phyloP scores from a whole-genome alignment of 352 stramenopile genomes.

The Phytophthora podocarpi region DNA sequence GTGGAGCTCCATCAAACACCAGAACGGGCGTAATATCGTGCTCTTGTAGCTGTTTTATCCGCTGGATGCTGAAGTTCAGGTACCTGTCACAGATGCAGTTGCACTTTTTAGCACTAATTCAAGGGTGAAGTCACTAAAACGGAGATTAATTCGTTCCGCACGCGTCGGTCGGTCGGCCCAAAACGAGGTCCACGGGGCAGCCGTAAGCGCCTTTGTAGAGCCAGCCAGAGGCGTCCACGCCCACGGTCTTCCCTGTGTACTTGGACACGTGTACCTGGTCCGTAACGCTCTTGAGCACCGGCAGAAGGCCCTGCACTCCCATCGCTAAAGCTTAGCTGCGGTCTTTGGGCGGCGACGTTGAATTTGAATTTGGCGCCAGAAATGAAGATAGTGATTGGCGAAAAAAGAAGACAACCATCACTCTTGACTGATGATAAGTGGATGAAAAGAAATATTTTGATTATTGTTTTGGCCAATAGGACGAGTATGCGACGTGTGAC shows the following conservation, averaged over 20 bases:
- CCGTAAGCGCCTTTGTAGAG: constrained; percentile 92
- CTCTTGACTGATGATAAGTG: background rate
- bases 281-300: constrained; percentile 72
- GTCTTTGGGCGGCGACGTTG: constrained; percentile 7
- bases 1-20: constrained; percentile 93
- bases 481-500: constrained; percentile 16
- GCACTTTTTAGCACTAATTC: constrained; percentile 36
- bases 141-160: constrained; percentile 44
- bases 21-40: constrained; percentile 89
- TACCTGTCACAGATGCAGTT: constrained; percentile 47
- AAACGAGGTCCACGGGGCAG: constrained; percentile 86
- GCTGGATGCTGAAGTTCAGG: constrained; percentile 87
- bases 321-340: constrained; percentile 39
- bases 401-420: constrained; percentile 1
- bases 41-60: constrained; percentile 87
- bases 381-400: constrained; percentile 5
- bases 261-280: constrained; percentile 79
- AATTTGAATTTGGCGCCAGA: constrained; percentile 31
- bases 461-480: constrained; percentile 6
- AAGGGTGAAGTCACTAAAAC: constrained; percentile 9
- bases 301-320: constrained; percentile 71
- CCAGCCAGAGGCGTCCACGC: constrained; percentile 79
- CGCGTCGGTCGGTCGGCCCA: constrained; percentile 55
- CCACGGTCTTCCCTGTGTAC: constrained; percentile 73
- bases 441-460: background rate